phyloP scores from a whole-genome alignment of 331 rosid genomes.

The Pyracantha coccinea region DNA sequence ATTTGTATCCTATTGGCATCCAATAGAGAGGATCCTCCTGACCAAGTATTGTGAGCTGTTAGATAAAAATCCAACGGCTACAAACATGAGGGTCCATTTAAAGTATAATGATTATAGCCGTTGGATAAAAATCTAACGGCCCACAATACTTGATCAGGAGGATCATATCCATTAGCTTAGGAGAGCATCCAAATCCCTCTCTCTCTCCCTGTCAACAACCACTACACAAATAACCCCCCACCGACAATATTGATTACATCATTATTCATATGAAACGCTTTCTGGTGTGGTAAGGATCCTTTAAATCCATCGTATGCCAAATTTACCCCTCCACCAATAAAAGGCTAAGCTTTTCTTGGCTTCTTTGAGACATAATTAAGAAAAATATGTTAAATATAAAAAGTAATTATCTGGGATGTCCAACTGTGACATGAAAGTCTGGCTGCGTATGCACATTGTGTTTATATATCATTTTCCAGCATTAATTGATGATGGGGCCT shows the following conservation, averaged over 20 bases:
- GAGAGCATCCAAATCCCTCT: too few relatives aligned
- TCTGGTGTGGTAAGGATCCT: background rate
- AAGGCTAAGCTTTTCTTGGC: background rate
- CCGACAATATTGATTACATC: conserved; percentile 3
- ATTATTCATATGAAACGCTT: background rate
- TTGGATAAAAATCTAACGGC: too few relatives aligned
- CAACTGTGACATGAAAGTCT: background rate
- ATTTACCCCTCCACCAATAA: background rate
- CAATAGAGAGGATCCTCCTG: too few relatives aligned
- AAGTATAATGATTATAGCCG: too few relatives aligned
- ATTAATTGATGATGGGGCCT: background rate
- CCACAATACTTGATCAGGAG: too few relatives aligned
- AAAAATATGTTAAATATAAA: background rate
- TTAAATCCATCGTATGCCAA: background rate
- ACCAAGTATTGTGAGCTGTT: too few relatives aligned
- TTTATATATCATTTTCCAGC: background rate
- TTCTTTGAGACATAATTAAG: background rate
- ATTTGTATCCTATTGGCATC: too few relatives aligned
- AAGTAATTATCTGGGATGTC: background rate
- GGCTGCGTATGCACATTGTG: background rate
- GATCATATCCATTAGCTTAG: too few relatives aligned
- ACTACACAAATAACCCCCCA: background rate
- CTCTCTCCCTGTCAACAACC: background rate
- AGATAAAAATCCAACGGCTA: too few relatives aligned
- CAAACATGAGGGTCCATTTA: too few relatives aligned